Evolutionary conservation across 306 rosid genomes (phyloP), one percentile per base, ranked within the genome.

Genomic region (Ceratonia siliqua): DNA sequence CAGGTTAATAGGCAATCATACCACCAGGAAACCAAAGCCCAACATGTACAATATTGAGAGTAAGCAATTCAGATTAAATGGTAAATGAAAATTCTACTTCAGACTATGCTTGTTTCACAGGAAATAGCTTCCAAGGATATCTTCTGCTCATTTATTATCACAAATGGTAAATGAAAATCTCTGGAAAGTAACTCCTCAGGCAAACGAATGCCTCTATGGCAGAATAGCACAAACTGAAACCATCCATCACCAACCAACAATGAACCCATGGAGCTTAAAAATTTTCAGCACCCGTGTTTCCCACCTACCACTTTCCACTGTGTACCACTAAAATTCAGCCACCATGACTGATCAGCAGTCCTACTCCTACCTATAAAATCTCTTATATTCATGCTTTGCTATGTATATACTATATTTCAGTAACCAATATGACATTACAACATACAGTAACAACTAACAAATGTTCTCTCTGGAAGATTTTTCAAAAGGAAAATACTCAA

Each of bases 61-160:
- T 50, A 30, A 62, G 15, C 35, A 73, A 63, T 74, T 76, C 35
- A 43, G 24, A 74, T 55, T 54, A 62, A 56, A 64, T 24, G 56
- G 24, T 53, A 25, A 30, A 58, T 9, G 39, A 55, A 42, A 15
- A 77, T 36, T 69, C 28, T 48, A 62, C 59, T 38, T 62, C 39
- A 36, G 11, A 58, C 72, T 45, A 73, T 72, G 18, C 38, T 41
- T 59, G n/a, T 48, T 72, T 39, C 2, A n/a, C 45, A 70, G 45
- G 24, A 54, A 61, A 42, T n/a, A 41, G 55, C 72, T 77, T 75
- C 53, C 67, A 42, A 46, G 55, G 67, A 79, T 50, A 46, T 41
- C 33, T 64, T 64, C 49, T 21, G 21, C 12, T 35, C 61, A 62
- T 78, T 74, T 36, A 21, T 41, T n/a, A 78, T 32, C 14, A 68